Evolutionary conservation across 2,329 filamentous ascomycete genomes (phyloP).

Genomic region (Fusarium sp.): DNA sequence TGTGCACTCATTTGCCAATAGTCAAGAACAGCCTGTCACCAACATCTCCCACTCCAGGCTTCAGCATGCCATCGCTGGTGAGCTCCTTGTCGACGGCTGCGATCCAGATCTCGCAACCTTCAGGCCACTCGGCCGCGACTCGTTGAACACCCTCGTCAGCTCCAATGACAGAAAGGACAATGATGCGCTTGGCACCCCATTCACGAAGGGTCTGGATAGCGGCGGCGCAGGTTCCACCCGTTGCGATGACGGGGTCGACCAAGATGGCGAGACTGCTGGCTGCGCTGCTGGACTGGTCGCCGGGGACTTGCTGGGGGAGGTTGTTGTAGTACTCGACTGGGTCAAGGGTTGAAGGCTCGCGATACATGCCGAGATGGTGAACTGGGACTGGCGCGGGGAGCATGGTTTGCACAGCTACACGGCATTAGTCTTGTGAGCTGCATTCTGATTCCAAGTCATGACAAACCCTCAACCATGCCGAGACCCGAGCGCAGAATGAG

Average conservation of each 20-base stretch:
- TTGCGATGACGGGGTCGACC: conserved; percentile 92
- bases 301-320: conserved; percentile 75
- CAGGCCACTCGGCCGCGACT: conserved; percentile 81
- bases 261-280: conserved; percentile 75
- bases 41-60: conserved; percentile 88
- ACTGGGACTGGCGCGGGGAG: conserved; percentile 83
- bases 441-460: background rate
- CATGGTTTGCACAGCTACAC: conserved; percentile 77
- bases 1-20: conserved; percentile 74
- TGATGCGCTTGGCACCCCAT: conserved; percentile 86
- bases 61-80: conserved; percentile 86
- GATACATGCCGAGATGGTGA: conserved; percentile 94
- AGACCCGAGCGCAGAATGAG: conserved; percentile 93
- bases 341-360: conserved; percentile 84
- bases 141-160: conserved; percentile 74
- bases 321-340: conserved; percentile 99
- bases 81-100: conserved; percentile 80
- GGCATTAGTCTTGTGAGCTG: conserved; percentile 11
- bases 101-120: conserved; percentile 81
- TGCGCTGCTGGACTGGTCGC: conserved; percentile 49
- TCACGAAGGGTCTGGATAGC: conserved; percentile 89
- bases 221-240: conserved; percentile 86
- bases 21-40: conserved; percentile 91
- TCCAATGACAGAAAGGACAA: conserved; percentile 79
- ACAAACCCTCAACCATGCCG: conserved; percentile 83